Base-by-base conservation (phyloP, 2,329 filamentous ascomycete species). In the Pseudogymnoascus sp. region DNA sequence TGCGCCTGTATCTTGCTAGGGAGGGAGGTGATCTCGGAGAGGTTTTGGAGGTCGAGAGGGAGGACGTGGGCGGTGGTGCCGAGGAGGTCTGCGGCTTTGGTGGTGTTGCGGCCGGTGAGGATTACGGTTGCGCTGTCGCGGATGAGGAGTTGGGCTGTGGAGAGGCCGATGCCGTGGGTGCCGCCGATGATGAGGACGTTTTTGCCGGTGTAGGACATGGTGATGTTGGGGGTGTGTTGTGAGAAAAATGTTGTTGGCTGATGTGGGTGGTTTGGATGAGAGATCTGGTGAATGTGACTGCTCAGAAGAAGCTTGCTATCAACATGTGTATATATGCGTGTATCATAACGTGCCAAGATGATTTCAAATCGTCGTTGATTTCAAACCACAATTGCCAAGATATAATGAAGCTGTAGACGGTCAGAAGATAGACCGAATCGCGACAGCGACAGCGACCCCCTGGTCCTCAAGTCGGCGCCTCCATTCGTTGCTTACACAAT, bases 111-210 rank as follows among this genome's bases (percentile, higher is more conserved):
- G 46, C 46, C 46, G 4, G 64, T 62, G 69, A 89, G 80, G 53
- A 78, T 80, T 14, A 89, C 81, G n/a, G 71, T 72, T 40, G 81
- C 82, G 36, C 83, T 84, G 64, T 81, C 75, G 62, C 82, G 81
- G 44, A 88, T 71, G 12, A 78, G 75, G 1, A 80, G 82, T 76
- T 87, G 81, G 61, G 86, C 85, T 10, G 86, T 82, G 62, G 76
- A 79, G 66, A 80, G 84, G 34, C 86, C 87, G 42, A 89, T 85
- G 61, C 87, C 87, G 14, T 82, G 80, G 1, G 83, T 82, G 42
- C 85, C 87, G 50, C 87, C 87, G 56, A 89, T 78, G 69, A 89
- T 74, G 42, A 90, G 81, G 68, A 87, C 73, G 65, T 73, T 76
- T 21, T 75, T 72, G 66, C 69, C 73, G 10, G 70, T 64, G 50